Evolutionary conservation across 768 basidiomycete genomes (phyloP), one percentile per base, ranked within the genome.

Genomic region (Pleurotus djamor): DNA sequence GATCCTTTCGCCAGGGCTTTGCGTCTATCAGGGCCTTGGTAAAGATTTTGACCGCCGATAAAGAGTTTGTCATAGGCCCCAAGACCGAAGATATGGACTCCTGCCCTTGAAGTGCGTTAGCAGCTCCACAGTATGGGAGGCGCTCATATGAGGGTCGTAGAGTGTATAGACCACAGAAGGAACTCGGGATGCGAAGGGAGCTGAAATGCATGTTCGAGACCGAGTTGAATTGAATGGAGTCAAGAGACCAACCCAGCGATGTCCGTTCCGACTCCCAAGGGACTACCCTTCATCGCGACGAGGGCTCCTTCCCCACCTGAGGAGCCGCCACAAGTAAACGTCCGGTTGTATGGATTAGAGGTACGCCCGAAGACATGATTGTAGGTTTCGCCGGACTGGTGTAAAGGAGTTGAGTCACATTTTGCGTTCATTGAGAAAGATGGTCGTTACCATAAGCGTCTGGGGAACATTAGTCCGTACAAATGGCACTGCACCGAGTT

Each of bases 281-380:
- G 68, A 75, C 61, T 71, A 49, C 33, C 66, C 50, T 48, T 62
- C 6, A 69, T 37, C 17, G 38, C 21, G 47, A 94, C 64, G 7
- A 95, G 79, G 0, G 92, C 90, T 44, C 89, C 89, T 74, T 95
- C 94, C 37, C 93, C 94, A 4, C 94, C 94, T 3, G 88, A 90
- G 0, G 91, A 94, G 1, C 94, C 94, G 10, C 92, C 92, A 5
- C 77, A 73, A 4, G 89, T 92, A 49, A 92, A 75, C 14, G 79
- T 77, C 8, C 87, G 81, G 67, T 94, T 92, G 67, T 79, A 75
- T 0, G 93, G 92, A 66, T 94, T 93, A 13, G 74, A 67, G 0
- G 93, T 94, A 54, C 90, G 79, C 1, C 92, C 92, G 64, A 89
- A 95, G 37, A 94, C 76, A 61, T 85, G 73, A 66, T 95, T 95